Percentiles rank a stretch among this genome's conserved stretches.
These are phyloP conservation scores for Pseudocercospora fijiensis DNA, from an alignment of 2,329 filamentous ascomycete genomes.

Conservation along the genomic window DNA sequence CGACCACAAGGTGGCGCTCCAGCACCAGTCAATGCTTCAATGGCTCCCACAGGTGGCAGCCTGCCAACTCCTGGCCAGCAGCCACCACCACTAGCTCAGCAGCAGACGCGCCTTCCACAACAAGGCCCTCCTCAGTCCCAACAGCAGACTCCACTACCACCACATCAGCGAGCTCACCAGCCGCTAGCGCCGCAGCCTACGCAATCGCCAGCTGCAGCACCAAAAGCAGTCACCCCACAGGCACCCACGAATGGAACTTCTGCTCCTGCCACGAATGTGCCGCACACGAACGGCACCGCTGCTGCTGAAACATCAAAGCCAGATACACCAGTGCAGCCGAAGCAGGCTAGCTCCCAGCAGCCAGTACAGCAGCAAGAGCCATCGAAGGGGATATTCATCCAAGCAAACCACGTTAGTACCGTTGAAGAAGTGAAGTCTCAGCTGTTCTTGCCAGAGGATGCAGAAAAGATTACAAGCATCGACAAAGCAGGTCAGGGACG, in stretches of 20 bases:
- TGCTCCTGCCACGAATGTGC: conserved; percentile 32
- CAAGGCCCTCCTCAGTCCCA: conserved; percentile 35
- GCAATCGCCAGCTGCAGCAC: conserved; percentile 30
- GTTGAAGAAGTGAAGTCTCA: conserved; percentile 75
- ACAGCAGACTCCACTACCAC: conserved; percentile 27
- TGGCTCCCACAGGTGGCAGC: conserved; percentile 41
- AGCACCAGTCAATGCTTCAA: conserved; percentile 39
- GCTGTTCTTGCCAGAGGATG: conserved; percentile 80
- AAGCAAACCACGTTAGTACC: conserved; percentile 57
- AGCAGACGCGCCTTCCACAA: conserved; percentile 31
- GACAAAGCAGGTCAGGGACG: conserved; percentile 75
- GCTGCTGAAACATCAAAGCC: conserved; percentile 38
- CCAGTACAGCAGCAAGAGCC: conserved; percentile 42
- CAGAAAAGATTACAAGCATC: conserved; percentile 68
- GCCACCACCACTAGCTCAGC: conserved; percentile 39
- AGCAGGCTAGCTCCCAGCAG: conserved; percentile 24
- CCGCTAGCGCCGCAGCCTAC: conserved; percentile 28
- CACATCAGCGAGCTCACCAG: conserved; percentile 30
- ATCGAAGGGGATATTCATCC: conserved; percentile 79
- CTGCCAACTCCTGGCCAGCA: conserved; percentile 44
- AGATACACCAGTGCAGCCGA: conserved; percentile 54
- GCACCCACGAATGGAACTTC: conserved; percentile 33
- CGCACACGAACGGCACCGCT: conserved; percentile 53
- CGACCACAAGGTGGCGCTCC: conserved; percentile 42
- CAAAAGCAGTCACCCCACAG: conserved; percentile 31